Conservation (phyloP, 106 monocot species). For the Apostasia shenzhenica region DNA sequence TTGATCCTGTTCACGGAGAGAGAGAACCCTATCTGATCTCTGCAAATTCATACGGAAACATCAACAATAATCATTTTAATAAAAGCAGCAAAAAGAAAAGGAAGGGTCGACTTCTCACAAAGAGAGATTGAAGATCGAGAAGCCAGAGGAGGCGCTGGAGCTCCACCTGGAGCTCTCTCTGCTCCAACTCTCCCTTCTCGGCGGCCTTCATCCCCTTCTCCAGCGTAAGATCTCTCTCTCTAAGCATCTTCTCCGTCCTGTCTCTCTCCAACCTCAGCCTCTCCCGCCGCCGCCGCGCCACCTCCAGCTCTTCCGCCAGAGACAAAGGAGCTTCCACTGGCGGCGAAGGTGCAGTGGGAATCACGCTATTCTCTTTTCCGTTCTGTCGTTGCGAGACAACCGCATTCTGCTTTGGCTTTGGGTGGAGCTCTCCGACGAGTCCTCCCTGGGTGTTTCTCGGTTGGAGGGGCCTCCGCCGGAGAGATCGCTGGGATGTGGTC, state of each 20-base stretch:
- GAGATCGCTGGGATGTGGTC: background rate
- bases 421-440: slow-evolving; percentile 8
- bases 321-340: slow-evolving; percentile 15
- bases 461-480: background rate
- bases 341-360: background rate
- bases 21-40: slow-evolving; percentile 3
- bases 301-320: slow-evolving; percentile 39
- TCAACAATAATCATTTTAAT: background rate
- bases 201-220: slow-evolving; percentile 20
- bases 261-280: slow-evolving; percentile 28
- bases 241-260: slow-evolving; percentile 20
- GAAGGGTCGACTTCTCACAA: slow-evolving; percentile 15
- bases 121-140: slow-evolving; percentile 11
- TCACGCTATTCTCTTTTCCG: slow-evolving; percentile 21
- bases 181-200: slow-evolving; percentile 29
- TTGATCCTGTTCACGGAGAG: slow-evolving; percentile 14
- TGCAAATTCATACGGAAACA: background rate
- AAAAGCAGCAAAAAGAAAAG: background rate
- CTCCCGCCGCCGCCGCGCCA: slow-evolving; percentile 17
- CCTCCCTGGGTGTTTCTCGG: background rate
- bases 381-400: background rate
- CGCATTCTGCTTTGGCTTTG: background rate
- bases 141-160: slow-evolving; percentile 18
- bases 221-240: slow-evolving; percentile 13
- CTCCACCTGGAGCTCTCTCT: slow-evolving; percentile 20